A percentile compares a stretch with the other conserved stretches of the same genome.
These are phyloP conservation scores for Fomitopsis schrenkii DNA, from an alignment of 1,284 basidiomycete species.

Conservation along the genomic window DNA sequence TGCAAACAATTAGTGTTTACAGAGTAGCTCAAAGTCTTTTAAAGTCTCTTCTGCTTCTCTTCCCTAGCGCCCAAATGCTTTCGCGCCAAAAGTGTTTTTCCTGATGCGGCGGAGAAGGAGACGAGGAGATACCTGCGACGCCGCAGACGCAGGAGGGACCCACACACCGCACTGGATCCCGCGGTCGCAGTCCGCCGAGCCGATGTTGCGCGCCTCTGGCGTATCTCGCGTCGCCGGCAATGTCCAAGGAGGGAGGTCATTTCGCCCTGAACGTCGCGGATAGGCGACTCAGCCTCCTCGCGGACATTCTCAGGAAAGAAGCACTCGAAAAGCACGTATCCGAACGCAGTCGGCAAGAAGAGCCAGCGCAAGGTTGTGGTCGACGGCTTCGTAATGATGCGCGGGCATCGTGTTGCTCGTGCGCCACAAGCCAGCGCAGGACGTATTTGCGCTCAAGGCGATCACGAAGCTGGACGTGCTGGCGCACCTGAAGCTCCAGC, in stretches of 20 bases:
- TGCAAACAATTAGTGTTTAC: too few species aligned
- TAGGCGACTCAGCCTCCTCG: slow-evolving; percentile 58
- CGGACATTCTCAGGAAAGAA: slow-evolving; percentile 44
- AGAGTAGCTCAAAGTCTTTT: too few species aligned
- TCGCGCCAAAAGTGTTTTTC: too few species aligned
- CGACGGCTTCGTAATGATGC: slow-evolving; percentile 94
- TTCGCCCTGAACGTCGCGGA: slow-evolving; percentile 45
- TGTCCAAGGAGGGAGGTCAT: slow-evolving; percentile 39
- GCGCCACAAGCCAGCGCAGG: slow-evolving; percentile 64
- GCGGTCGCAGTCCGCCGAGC: slow-evolving; percentile 75
- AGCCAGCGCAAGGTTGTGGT: slow-evolving; percentile 69
- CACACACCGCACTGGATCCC: slow-evolving; percentile 47
- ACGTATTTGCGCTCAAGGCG: slow-evolving; percentile 90
- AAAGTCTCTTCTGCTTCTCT: too few species aligned
- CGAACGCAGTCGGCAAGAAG: slow-evolving; percentile 47
- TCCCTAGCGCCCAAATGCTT: too few species aligned
- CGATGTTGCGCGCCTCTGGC: slow-evolving; percentile 53
- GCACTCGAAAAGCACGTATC: slow-evolving; percentile 49
- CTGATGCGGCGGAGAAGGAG: slow-evolving; percentile 25
- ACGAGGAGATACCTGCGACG: slow-evolving; percentile 29
- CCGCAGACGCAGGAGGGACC: slow-evolving; percentile 36
- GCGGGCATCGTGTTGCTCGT: slow-evolving; percentile 92
- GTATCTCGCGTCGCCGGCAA: slow-evolving; percentile 35
- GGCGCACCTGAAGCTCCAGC: slow-evolving; percentile 91
- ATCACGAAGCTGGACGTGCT: slow-evolving; percentile 96